phyloP scores from a whole-genome alignment of 306 rosid genomes.

The Rosa multiflora region DNA sequence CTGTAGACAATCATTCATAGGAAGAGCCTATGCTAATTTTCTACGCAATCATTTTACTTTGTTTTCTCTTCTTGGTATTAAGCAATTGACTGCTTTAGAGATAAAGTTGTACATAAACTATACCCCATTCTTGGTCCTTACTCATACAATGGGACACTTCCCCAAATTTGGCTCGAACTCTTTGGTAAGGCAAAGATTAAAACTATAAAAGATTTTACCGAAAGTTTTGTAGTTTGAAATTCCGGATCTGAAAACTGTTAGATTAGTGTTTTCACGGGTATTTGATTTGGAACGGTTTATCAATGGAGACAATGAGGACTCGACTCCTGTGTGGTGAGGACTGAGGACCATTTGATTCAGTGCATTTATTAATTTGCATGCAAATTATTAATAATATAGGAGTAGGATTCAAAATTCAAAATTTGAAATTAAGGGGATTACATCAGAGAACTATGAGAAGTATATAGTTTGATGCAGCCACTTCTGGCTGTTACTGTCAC shows the following conservation, averaged over 20 bases:
- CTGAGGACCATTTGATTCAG: conserved; percentile 3
- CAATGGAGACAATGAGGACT: neutral
- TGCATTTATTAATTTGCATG: conserved; percentile 22
- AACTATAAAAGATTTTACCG: neutral
- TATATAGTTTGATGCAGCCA: neutral
- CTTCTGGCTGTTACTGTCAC: conserved; percentile 34
- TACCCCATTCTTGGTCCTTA: conserved; percentile 19
- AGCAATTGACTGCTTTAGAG: conserved; percentile 8
- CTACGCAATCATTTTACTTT: neutral
- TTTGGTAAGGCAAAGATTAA: neutral
- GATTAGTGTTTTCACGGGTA: neutral
- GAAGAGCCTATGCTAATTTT: neutral
- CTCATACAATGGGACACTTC: neutral
- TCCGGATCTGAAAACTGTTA: neutral
- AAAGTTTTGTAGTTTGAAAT: neutral
- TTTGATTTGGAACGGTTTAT: neutral
- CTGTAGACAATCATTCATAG: neutral
- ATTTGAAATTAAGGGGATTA: conserved; percentile 9
- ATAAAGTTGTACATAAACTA: conserved; percentile 7
- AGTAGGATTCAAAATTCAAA: conserved; percentile 21
- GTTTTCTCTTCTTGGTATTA: neutral
- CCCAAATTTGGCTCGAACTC: neutral
- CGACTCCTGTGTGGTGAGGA: neutral
- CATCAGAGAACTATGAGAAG: neutral
- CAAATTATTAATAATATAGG: neutral